Conservation (phyloP, 352 stramenopile genomes). For the Thalassiosira livingstoniorum region DNA sequence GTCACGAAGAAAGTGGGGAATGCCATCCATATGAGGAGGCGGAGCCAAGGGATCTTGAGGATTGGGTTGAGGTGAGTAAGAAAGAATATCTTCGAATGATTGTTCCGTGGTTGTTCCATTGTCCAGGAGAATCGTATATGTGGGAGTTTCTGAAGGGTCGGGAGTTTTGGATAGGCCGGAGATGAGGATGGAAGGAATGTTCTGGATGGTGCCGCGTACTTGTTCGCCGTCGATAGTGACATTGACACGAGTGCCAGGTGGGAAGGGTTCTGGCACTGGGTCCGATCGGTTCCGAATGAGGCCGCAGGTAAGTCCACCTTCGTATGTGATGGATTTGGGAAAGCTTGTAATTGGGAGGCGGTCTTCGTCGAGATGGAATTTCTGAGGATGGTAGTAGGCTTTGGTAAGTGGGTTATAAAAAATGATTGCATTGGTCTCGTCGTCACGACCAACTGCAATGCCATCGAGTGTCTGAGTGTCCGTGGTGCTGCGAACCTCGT, state of each 20-base stretch:
- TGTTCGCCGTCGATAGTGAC: not conserved
- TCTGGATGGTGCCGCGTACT: conserved; percentile 7
- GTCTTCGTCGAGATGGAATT: conserved; percentile 20
- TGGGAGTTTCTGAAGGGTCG: not conserved
- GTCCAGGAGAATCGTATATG: not conserved
- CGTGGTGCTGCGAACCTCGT: not conserved
- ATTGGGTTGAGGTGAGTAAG: not conserved
- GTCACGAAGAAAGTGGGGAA: conserved; percentile 7
- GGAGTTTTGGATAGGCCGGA: too few relatives aligned
- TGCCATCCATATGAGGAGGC: not conserved
- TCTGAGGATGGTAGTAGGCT: conserved; percentile 15
- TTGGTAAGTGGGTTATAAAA: conserved; percentile 42
- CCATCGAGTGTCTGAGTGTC: conserved; percentile 20
- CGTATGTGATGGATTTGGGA: conserved; percentile 11
- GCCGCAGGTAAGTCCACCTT: conserved; percentile 24
- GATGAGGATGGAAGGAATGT: not conserved
- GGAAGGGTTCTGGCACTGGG: conserved; percentile 24
- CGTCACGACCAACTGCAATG: conserved; percentile 23
- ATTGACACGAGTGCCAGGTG: conserved; percentile 10
- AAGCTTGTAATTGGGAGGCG: conserved; percentile 4
- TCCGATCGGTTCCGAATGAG: conserved; percentile 18
- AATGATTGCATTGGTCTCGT: too few relatives aligned
- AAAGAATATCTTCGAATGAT: not conserved
- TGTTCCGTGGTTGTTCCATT: not conserved
- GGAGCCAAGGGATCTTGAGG: not conserved